Conservation (phyloP, 2,329 filamentous ascomycete genomes). For the Colletotrichum godetiae region DNA sequence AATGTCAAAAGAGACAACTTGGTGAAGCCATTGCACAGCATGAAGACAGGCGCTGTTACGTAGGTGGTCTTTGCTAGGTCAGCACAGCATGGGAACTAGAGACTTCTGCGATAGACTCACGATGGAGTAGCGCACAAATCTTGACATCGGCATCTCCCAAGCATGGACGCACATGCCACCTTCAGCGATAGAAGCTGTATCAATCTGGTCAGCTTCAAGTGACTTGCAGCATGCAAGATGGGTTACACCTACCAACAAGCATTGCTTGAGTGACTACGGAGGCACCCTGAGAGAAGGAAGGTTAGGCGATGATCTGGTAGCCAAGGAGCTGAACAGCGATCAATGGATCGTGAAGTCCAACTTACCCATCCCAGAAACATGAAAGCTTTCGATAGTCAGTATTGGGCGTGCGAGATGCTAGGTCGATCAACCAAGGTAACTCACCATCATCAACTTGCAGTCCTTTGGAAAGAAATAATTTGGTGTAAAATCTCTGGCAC, state of each 20-base stretch:
- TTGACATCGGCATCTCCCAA: slow-evolving; percentile 36
- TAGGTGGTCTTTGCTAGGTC: slow-evolving; percentile 33
- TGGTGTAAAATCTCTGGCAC: slow-evolving; percentile 41
- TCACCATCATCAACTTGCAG: slow-evolving; percentile 40
- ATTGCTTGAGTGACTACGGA: slow-evolving; percentile 24
- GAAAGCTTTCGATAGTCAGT: not conserved
- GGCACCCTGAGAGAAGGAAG: not conserved
- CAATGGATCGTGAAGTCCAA: not conserved
- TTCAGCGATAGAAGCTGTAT: slow-evolving; percentile 1
- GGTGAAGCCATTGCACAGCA: slow-evolving; percentile 47
- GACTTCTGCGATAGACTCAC: slow-evolving; percentile 8
- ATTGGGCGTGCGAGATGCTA: no score
- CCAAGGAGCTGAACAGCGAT: not conserved
- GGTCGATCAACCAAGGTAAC: not conserved
- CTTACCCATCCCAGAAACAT: not conserved
- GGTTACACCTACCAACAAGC: slow-evolving; percentile 2
- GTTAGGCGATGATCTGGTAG: not conserved
- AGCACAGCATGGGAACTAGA: not conserved
- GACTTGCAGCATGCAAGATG: not conserved
- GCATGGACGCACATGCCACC: slow-evolving; percentile 31
- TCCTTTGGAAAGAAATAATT: slow-evolving; percentile 40
- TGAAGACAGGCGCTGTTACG: slow-evolving; percentile 44
- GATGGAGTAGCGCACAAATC: slow-evolving; percentile 27
- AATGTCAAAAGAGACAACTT: slow-evolving; percentile 53
- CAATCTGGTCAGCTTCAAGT: not conserved